phyloP scores from a whole-genome alignment of 2,329 filamentous ascomycete species.

The Monilinia laxa region DNA sequence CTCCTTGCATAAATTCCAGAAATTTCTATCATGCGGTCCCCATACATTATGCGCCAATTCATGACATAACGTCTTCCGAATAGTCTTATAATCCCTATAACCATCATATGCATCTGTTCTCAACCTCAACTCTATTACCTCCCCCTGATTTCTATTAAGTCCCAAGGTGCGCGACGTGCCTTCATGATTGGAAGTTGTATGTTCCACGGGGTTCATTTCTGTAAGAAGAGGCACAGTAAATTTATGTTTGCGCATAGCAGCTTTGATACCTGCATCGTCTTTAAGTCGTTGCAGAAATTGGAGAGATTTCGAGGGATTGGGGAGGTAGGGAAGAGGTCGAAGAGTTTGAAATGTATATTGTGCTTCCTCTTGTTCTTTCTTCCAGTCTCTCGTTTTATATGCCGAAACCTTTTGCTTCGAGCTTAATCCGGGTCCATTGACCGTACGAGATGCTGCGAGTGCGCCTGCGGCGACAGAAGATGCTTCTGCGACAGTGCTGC shows the following conservation, averaged over 20 bases:
- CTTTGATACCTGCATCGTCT: constrained; percentile 80
- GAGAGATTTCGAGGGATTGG: constrained; percentile 68
- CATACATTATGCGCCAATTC: constrained; percentile 92
- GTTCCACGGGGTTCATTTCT: constrained; percentile 87
- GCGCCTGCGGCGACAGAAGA: constrained; percentile 50
- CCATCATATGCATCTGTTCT: constrained; percentile 94
- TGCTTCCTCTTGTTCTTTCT: constrained; percentile 48
- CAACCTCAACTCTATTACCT: constrained; percentile 85
- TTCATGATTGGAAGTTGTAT: constrained; percentile 72
- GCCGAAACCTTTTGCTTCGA: constrained; percentile 41
- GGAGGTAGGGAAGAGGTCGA: constrained; percentile 73
- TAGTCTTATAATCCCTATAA: constrained; percentile 88
- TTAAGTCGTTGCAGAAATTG: constrained; percentile 73
- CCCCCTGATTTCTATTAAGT: constrained; percentile 81
- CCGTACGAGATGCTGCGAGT: constrained; percentile 49
- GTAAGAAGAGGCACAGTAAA: constrained; percentile 85
- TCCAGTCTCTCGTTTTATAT: constrained; percentile 48
- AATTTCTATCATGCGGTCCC: constrained; percentile 77
- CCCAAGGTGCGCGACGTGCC: constrained; percentile 75
- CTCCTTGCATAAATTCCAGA: constrained; percentile 84
- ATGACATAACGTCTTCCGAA: constrained; percentile 89
- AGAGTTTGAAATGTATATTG: constrained; percentile 81
- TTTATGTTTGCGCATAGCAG: constrained; percentile 78
- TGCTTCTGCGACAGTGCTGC: constrained; percentile 61
- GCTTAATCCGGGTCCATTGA: constrained; percentile 39